A percentile compares a stretch with the other conserved stretches of the same genome.
Evolutionary conservation across 202 grass and related monocot genomes (phyloP).

Genomic region (Zizania palustris): DNA sequence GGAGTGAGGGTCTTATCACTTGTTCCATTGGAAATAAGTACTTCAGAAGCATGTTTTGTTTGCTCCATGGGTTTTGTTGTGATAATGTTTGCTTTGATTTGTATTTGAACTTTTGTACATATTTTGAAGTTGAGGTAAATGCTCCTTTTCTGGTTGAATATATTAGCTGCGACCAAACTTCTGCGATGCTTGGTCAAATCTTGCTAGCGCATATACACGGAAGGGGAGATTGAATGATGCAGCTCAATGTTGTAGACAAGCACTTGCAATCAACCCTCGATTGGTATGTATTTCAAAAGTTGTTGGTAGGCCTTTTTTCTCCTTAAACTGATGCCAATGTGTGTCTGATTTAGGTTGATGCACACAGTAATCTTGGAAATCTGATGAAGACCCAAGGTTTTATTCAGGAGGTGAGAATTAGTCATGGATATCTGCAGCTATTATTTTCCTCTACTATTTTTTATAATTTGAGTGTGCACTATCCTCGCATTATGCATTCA

Average conservation of each 20-base stretch:
- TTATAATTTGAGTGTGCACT: constrained; percentile 10
- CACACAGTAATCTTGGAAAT: constrained; percentile 90
- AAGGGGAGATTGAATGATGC: constrained; percentile 76
- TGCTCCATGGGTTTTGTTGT: background rate
- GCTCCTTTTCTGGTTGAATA: background rate
- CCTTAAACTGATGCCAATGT: constrained; percentile 36
- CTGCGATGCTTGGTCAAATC: constrained; percentile 85
- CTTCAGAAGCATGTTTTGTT: constrained; percentile 24
- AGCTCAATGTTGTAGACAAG: constrained; percentile 78
- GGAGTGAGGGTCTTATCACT: background rate
- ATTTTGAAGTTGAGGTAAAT: constrained; percentile 7
- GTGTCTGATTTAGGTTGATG: constrained; percentile 68
- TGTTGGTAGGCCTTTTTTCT: background rate
- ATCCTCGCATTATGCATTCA: background rate
- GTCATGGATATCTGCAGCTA: background rate
- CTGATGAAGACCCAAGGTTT: constrained; percentile 88
- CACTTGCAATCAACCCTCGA: constrained; percentile 78
- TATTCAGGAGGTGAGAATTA: constrained; percentile 65
- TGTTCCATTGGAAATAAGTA: background rate
- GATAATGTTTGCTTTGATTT: constrained; percentile 2
- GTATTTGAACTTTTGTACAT: background rate
- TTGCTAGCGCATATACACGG: constrained; percentile 78
- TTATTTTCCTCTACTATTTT: background rate
- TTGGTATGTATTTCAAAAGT: constrained; percentile 55
- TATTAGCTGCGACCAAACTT: constrained; percentile 71